A percentile compares a stretch with the other conserved stretches of the same genome.
These are phyloP conservation scores for Leishmania aethiopica DNA, from an alignment of 208 protist species.

Conservation along the genomic window DNA sequence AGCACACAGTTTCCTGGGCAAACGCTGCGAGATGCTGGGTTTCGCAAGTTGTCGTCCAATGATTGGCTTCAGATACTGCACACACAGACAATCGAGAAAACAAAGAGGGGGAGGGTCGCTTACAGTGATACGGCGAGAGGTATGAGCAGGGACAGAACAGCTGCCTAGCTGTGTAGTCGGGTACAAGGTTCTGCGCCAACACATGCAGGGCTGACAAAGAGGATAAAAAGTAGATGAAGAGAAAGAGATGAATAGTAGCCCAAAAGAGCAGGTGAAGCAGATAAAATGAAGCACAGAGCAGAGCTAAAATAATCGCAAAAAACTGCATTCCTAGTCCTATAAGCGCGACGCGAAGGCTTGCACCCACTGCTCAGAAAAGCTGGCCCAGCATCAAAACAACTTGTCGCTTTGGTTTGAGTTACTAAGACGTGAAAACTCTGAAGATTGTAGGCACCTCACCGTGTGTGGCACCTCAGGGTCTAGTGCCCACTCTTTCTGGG, in stretches of 20 bases:
- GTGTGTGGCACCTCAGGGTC: slow-evolving; percentile 43
- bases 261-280: not conserved
- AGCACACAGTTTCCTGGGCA: not conserved
- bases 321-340: too few relatives aligned
- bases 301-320: too few relatives aligned
- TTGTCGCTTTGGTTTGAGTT: too few relatives aligned
- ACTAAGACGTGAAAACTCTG: slow-evolving; percentile 34
- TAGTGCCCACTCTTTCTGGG: too few relatives aligned
- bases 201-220: not conserved
- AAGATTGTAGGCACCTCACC: slow-evolving; percentile 73
- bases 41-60: not conserved
- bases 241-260: not conserved
- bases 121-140: not conserved
- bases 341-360: too few relatives aligned
- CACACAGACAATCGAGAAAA: not conserved
- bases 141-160: not conserved
- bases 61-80: not conserved
- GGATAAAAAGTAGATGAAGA: not conserved
- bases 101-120: not conserved
- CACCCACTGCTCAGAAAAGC: too few relatives aligned
- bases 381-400: fast-evolving
- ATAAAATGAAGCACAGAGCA: too few relatives aligned
- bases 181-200: slow-evolving; percentile 65
- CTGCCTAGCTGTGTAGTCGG: slow-evolving; percentile 80
- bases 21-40: not conserved